These are phyloP conservation scores for Galerina marginata DNA, from an alignment of 768 basidiomycete genomes.

Conservation along the genomic window DNA sequence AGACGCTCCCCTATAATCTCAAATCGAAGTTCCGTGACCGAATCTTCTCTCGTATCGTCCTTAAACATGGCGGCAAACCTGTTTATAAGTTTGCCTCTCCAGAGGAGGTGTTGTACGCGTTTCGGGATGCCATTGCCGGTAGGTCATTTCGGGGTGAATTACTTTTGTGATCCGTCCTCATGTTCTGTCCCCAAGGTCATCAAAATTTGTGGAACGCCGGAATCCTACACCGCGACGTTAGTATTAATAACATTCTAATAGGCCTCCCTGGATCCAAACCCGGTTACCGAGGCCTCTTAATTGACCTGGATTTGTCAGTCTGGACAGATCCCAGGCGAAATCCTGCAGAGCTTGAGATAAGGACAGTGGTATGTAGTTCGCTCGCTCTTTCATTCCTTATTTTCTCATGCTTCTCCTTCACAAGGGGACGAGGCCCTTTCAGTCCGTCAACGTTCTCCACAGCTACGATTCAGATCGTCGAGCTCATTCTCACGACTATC, in stretches of 20 bases:
- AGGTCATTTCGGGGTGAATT: not conserved
- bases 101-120: slow-evolving; percentile 14
- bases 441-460: slow-evolving; percentile 10
- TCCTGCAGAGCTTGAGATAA: not conserved
- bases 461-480: not conserved
- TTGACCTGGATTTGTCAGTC: slow-evolving; percentile 15
- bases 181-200: slow-evolving; percentile 16
- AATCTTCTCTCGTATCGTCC: slow-evolving; percentile 13
- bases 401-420: not conserved
- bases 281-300: slow-evolving; percentile 15
- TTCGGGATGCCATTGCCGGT: slow-evolving; percentile 22
- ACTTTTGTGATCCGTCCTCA: not conserved
- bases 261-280: not conserved
- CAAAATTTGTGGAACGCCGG: slow-evolving; percentile 12
- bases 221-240: slow-evolving; percentile 31
- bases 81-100: slow-evolving; percentile 13
- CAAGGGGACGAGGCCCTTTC: slow-evolving; percentile 18
- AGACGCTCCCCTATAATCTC: not conserved
- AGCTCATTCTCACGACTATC: not conserved
- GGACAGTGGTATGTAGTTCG: not conserved
- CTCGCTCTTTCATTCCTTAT: not conserved
- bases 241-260: slow-evolving; percentile 24
- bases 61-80: slow-evolving; percentile 12
- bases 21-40: not conserved
- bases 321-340: not conserved